phyloP scores from a whole-genome alignment of 1,284 basidiomycete species.

The Boletus sp. region DNA sequence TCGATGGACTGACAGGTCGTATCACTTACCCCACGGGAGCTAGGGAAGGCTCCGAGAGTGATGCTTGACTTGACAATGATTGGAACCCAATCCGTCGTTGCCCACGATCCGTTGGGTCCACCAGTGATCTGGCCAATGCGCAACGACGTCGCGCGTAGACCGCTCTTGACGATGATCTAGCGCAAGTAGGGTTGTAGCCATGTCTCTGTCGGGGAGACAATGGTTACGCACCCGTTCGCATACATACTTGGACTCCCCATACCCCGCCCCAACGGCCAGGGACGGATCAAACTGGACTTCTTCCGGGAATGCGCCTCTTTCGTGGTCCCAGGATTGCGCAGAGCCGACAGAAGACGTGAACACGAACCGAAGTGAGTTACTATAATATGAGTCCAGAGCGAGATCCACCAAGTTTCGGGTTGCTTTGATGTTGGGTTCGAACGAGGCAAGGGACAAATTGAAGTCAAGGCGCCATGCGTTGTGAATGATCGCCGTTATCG shows the following conservation, averaged over 20 bases:
- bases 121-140: conserved; percentile 37
- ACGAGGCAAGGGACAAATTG: conserved; percentile 8
- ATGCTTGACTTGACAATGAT: conserved; percentile 31
- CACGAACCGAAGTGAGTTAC: background rate
- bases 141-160: conserved; percentile 26
- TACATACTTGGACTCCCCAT: conserved; percentile 12
- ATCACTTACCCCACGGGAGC: conserved; percentile 6
- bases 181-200: background rate
- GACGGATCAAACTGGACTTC: conserved; percentile 5
- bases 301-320: conserved; percentile 5
- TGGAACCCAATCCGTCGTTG: conserved; percentile 35
- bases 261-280: background rate
- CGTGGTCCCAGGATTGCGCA: conserved; percentile 3
- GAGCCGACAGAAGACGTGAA: conserved; percentile 8
- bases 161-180: conserved; percentile 27
- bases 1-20: background rate
- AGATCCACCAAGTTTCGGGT: conserved; percentile 10
- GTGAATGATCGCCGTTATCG: conserved; percentile 9
- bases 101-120: conserved; percentile 30
- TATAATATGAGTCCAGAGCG: conserved; percentile 1
- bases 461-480: conserved; percentile 16
- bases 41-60: conserved; percentile 17
- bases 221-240: conserved; percentile 6
- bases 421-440: conserved; percentile 4
- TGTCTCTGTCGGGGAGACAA: background rate